Evolutionary conservation across 768 basidiomycete genomes (phyloP).

Genomic region (Leucosporidium yakuticum): DNA sequence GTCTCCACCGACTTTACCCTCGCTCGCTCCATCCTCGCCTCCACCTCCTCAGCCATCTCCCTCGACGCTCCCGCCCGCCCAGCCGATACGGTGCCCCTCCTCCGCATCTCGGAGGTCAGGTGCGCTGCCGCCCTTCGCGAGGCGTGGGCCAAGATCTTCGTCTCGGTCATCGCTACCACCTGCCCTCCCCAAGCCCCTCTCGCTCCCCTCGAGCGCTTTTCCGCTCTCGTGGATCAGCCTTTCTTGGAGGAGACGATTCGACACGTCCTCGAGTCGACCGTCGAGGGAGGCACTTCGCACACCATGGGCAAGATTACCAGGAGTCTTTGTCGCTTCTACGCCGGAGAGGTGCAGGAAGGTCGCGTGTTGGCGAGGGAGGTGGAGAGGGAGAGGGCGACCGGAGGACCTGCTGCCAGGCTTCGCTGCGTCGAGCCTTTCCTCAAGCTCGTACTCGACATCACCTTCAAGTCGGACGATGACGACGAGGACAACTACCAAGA

Average conservation of each 20-base stretch:
- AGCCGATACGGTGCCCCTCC: slow-evolving; percentile 28
- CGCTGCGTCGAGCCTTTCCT: slow-evolving; percentile 14
- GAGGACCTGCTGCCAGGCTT: slow-evolving; percentile 12
- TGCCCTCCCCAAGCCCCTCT: slow-evolving; percentile 1
- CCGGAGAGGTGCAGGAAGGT: neutral
- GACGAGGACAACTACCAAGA: neutral
- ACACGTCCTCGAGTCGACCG: slow-evolving; percentile 6
- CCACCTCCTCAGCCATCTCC: neutral
- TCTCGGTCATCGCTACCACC: slow-evolving; percentile 16
- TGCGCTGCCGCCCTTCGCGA: slow-evolving; percentile 19
- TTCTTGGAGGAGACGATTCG: slow-evolving; percentile 10
- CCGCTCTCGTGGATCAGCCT: neutral
- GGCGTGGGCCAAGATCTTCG: slow-evolving; percentile 19
- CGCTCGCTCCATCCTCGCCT: slow-evolving; percentile 3
- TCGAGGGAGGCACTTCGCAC: slow-evolving; percentile 7
- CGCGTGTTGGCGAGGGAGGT: neutral
- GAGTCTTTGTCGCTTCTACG: slow-evolving; percentile 11
- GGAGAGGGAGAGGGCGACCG: neutral
- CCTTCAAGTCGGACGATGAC: neutral
- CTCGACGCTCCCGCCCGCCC: neutral
- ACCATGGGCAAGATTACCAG: slow-evolving; percentile 8
- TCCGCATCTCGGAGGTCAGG: slow-evolving; percentile 22
- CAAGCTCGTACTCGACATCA: slow-evolving; percentile 16
- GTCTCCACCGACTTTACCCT: slow-evolving; percentile 12
- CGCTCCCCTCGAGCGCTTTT: neutral